phyloP scores from a whole-genome alignment of 768 basidiomycete genomes.

The Tricholoma terreum region DNA sequence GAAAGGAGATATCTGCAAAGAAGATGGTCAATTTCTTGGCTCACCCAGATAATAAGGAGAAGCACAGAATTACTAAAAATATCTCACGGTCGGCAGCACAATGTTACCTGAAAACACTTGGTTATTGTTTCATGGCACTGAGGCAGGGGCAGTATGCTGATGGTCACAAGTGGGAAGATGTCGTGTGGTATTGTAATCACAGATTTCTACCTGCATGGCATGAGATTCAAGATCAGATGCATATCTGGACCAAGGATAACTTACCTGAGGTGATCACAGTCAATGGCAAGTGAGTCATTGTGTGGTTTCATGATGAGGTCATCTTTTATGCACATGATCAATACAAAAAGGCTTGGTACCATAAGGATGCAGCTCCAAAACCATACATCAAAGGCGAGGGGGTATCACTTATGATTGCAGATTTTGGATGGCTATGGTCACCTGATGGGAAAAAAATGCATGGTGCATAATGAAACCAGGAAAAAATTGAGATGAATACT shows the following conservation, averaged over 20 bases:
- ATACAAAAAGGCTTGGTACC: too few relatives aligned
- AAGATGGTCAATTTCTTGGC: constrained; percentile 21
- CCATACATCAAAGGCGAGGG: constrained; percentile 16
- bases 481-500: too few relatives aligned
- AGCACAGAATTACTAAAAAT: constrained; percentile 10
- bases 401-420: constrained; percentile 22
- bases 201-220: constrained; percentile 20
- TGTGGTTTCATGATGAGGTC: too few relatives aligned
- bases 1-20: constrained; percentile 21
- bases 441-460: too few relatives aligned
- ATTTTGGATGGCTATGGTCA: neutral
- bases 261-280: too few relatives aligned
- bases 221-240: neutral
- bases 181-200: constrained; percentile 27
- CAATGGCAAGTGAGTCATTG: too few relatives aligned
- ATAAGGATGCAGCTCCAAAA: too few relatives aligned
- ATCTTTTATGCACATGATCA: too few relatives aligned
- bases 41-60: constrained; percentile 13
- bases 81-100: too few relatives aligned
- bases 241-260: constrained; percentile 9
- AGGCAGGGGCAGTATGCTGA: constrained; percentile 3
- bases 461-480: too few relatives aligned
- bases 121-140: constrained; percentile 7
- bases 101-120: constrained; percentile 4
- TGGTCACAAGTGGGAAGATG: constrained; percentile 33